These are phyloP conservation scores for Candida hispaniensis DNA, from an alignment of 805 yeast species.

Conservation along the genomic window DNA sequence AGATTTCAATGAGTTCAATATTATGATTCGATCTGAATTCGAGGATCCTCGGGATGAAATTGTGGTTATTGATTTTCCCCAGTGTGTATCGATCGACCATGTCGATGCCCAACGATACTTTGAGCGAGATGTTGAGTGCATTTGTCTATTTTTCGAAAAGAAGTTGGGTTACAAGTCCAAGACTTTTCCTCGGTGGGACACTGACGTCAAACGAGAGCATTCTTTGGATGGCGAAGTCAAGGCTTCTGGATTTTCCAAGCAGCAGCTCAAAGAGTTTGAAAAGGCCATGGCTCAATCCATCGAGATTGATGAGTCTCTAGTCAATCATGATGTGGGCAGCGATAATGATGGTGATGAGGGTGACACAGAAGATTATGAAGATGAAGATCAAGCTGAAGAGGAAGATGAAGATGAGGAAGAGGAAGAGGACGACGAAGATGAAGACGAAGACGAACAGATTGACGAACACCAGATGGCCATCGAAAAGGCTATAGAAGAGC, in stretches of 20 bases:
- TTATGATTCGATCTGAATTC: slow-evolving; percentile 57
- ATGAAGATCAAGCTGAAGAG: slow-evolving; percentile 24
- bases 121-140: slow-evolving; percentile 86
- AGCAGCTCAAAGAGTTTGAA: slow-evolving; percentile 57
- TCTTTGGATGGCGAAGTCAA: slow-evolving; percentile 75
- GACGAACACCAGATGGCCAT: slow-evolving; percentile 31
- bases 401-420: slow-evolving; percentile 30
- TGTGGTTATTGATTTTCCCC: slow-evolving; percentile 96
- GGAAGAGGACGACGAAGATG: slow-evolving; percentile 16
- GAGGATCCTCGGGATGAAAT: slow-evolving; percentile 49
- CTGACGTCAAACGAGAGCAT: slow-evolving; percentile 61
- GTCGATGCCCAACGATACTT: slow-evolving; percentile 79
- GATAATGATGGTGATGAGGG: slow-evolving; percentile 32
- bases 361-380: slow-evolving; percentile 31
- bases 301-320: slow-evolving; percentile 35
- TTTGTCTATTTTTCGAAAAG: slow-evolving; percentile 68
- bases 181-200: slow-evolving; percentile 70
- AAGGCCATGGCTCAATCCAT: slow-evolving; percentile 47
- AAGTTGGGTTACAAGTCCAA: slow-evolving; percentile 67
- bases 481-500: slow-evolving; percentile 24
- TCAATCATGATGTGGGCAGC: slow-evolving; percentile 28
- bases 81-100: slow-evolving; percentile 89
- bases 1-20: slow-evolving; percentile 95
- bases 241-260: slow-evolving; percentile 76
- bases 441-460: slow-evolving; percentile 22